These are phyloP conservation scores for Iris pallida DNA, from an alignment of 116 monocot genomes.

Conservation along the genomic window DNA sequence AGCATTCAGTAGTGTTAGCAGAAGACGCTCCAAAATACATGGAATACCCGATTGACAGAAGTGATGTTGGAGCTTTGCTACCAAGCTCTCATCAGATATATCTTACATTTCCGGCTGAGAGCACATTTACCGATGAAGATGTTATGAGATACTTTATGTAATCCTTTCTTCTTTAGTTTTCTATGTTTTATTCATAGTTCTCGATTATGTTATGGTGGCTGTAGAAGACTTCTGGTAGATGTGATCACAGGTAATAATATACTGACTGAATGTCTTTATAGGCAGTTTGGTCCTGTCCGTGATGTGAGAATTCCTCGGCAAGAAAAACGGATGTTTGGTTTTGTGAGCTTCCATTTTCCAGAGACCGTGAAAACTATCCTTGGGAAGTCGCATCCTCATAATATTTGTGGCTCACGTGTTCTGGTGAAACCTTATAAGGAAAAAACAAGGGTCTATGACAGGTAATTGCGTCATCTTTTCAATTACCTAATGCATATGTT, in stretches of 20 bases:
- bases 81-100: conserved; percentile 66
- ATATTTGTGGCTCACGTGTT: conserved; percentile 60
- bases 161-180: background rate
- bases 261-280: conserved; percentile 5
- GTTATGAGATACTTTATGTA: conserved; percentile 74
- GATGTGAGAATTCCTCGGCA: conserved; percentile 79
- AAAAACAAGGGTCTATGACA: conserved; percentile 37
- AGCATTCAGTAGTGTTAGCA: conserved; percentile 55
- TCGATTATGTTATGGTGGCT: too few species aligned
- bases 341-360: conserved; percentile 56
- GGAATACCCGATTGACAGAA: conserved; percentile 40
- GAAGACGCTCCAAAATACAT: conserved; percentile 53
- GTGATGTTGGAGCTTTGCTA: conserved; percentile 9
- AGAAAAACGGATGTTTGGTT: conserved; percentile 78
- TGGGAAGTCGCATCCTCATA: conserved; percentile 41
- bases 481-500: background rate
- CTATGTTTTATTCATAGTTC: background rate
- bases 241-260: background rate
- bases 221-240: too few species aligned
- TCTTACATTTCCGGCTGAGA: conserved; percentile 76
- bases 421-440: conserved; percentile 75
- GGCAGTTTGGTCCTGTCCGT: conserved; percentile 62
- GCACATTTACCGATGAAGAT: conserved; percentile 69
- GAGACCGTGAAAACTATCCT: conserved; percentile 53
- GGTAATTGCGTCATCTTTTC: conserved; percentile 15